Base-by-base conservation (phyloP, 306 rosid species). In the Castanospermum australe region DNA sequence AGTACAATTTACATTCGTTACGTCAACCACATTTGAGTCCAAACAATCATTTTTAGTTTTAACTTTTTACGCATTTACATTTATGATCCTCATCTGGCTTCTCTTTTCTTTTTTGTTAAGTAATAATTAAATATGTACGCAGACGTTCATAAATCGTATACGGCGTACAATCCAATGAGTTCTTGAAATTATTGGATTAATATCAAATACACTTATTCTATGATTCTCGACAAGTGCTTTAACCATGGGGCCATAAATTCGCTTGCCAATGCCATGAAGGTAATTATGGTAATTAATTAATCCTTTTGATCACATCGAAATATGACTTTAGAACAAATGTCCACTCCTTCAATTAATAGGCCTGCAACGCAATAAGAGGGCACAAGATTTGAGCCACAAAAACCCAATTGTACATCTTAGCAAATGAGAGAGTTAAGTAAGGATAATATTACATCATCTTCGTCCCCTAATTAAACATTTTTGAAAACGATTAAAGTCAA, bases 391-490 rank as follows among this genome's bases (percentile, higher is more conserved):
- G 41, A 44, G 2, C 56, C 73, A 42, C 56, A 42, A 42, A 14
- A 67, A 39, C 25, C 14, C 28, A 11, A 2, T 4, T 1, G 0
- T 6, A 52, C 66, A 57, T 57, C 24, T 57, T 22, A 22, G 56
- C 55, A 73, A 71, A 20, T 71, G 21, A 39, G 12, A 50, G 62
- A 56, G 41, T 1, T 38, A 36, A 36, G 38, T 22, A 10, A 39
- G 42, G 75, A n/a, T 73, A 42, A n/a, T 73, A 42, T 59, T 57
- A 28, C 68, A 73, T 71, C 71, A 75, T 70, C 71, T 30, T 71
- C 76, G 52, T 70, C 64, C 39, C 54, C 14, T 66, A 30, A 76
- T 76, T 21, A 64, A 17, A 59, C 1, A 5, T 30, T 48, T 50
- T 70, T 17, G 5, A 71, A 35, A 71, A 54, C 24, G 20, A 18